Evolutionary conservation across 768 basidiomycete species (phyloP), one percentile per base, ranked within the genome.

Genomic region (Tephrocybe sp.): DNA sequence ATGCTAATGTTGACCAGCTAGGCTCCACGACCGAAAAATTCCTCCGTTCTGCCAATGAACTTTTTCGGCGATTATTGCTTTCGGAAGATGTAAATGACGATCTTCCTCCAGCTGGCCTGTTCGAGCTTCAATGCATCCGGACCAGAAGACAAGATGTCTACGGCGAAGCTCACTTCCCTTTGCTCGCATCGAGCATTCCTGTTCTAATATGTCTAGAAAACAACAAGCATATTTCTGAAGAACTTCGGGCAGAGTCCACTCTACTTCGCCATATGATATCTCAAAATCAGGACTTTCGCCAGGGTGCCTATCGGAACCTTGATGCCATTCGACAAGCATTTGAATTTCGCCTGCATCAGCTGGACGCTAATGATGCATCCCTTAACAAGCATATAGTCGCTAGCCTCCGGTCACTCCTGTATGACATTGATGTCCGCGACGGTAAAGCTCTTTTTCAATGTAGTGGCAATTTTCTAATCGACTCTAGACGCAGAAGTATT

Each of bases 251-350:
- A 4, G 74, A 77, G 20, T 75, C 77, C 8, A 72, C 69, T 39
- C 67, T 68, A 14, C 73, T 92, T 44, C 80, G 88, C 8, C 69
- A 74, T 48, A 68, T 69, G 4, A 72, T 89, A 7, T 90, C 85
- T 59, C 75, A 80, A 52, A 76, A 79, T 44, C 70, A 72, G 20
- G 79, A 81, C n/a, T 91, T 92, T 65, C 81, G 87, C 5, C 82
- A 83, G 60, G 88, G 84, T 0, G 84, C 85, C 30, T 89, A 87
- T 58, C 78, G 85, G 10, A 87, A 91, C 61, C 72, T 92, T 33
- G 85, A 85, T 53, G 77, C 81, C 1, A 81, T 89, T 35, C 77
- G 85, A 39, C 70, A 74, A 53, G 84, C 84, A 0, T 90, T 92
- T 45, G 87, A 89, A 59, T 72, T 76, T 20, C 76, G 80, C 6